Evolutionary conservation across 768 basidiomycete species (phyloP), one percentile per base, ranked within the genome.

Genomic region (Filobasidium wieringae): DNA sequence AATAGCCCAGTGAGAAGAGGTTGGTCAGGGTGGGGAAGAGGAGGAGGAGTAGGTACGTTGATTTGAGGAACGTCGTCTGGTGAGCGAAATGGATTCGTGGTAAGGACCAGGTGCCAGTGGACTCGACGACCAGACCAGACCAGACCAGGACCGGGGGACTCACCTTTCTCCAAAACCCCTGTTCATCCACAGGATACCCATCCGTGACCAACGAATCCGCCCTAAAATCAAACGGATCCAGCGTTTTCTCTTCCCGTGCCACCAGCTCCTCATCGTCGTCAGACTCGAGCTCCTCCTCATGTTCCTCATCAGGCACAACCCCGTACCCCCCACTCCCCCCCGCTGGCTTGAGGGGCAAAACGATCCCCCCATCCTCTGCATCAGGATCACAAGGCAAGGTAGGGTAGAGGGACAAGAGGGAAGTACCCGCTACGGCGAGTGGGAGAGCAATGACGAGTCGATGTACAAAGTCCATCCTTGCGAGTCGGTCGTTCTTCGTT

Each of bases 171-270:
- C 82, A 84, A 70, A 87, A 87, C 2, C 57, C 72, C 3, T 76
- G 76, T 52, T 80, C 83, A 24, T 85, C 72, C 37, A 86, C 76
- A 7, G 86, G 83, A 53, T 79, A 79, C 3, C 85, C 85, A 60
- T 86, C 83, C 12, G 82, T 59, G 33, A 80, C 63, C 53, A 54
- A 15, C 37, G 40, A 37, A 15, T 39, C 53, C 30, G 40, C 53
- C 26, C 37, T 9, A 31, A 54, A 40, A 33, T 54, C 53, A 37
- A 37, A 54, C 17, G 43, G 39, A 41, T 41, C 53, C 27, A 29
- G 22, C 27, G 22, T 17, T n/a, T 40, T 40, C 19, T 27, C 53
- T 41, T 41, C 37, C 27, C 17, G 9, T 45, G 27, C n/a, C 32
- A 40, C 53, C n/a, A 26, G 27, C 2, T 37, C 26, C 17, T 34